Evolutionary conservation across 2,329 filamentous ascomycete genomes (phyloP), one percentile per base, ranked within the genome.

Genomic region (Ophioceras dolichostomum): DNA sequence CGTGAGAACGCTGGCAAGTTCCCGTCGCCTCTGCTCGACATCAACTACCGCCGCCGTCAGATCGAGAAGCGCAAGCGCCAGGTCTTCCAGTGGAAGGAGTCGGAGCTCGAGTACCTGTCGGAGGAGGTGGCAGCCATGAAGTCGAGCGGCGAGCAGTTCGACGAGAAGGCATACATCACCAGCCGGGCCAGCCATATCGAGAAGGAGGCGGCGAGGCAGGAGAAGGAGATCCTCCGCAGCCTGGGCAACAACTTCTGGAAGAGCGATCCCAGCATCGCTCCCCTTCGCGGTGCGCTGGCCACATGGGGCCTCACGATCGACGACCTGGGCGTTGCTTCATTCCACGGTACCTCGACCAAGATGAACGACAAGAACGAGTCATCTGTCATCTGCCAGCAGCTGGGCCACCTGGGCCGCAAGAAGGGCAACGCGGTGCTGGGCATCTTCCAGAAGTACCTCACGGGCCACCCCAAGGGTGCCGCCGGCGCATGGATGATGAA

Each of bases 281-380:
- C 93, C 54, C 77, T 98, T 31, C 88, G 91, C 58, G 91, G 91
- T 62, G 87, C 91, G 41, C 76, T 98, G 45, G 93, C 91, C 35
- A 96, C 89, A 10, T 98, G 91, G 91, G 91, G 89, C 56, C 80
- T 98, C 39, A 96, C 91, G 10, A 85, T 98, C 47, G 91, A 98
- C 54, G 91, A 98, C 52, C 77, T 98, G 26, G 83, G 73, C 49
- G 87, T 98, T 45, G 89, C 91, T 13, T 96, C 91, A 12, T 96
- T 96, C 84, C 91, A 98, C 68, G 91, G 91, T 53, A 98, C 91
- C 29, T 96, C 91, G 1, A 98, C 91, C 47, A 87, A 94, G 56
- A 91, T 91, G 49, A 98, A 98, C 61, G 91, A 98, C 70, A 96
- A 96, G 79, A 98, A 98, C 63, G 91, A 98, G 61, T 96, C 91